phyloP scores from a whole-genome alignment of 164 flowering plant species.

The Hamamelis virginiana region DNA sequence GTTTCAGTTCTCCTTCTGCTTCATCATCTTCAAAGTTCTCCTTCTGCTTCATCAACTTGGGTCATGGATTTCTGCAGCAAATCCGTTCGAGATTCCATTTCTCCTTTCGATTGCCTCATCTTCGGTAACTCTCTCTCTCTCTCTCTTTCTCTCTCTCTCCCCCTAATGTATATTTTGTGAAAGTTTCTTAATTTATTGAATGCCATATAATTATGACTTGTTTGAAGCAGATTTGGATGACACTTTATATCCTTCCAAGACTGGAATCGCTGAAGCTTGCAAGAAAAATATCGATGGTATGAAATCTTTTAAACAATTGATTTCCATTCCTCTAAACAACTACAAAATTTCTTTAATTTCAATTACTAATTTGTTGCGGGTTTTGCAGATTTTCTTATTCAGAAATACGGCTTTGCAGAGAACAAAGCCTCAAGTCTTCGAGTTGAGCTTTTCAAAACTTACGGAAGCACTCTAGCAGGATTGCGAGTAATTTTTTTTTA shows the following conservation, averaged over 20 bases:
- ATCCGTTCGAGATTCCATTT: slow-evolving; percentile 18
- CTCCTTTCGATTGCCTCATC: slow-evolving; percentile 53
- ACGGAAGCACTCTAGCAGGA: slow-evolving; percentile 96
- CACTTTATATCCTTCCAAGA: slow-evolving; percentile 63
- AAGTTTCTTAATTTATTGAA: not conserved
- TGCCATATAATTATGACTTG: not conserved
- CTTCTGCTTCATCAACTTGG: no score
- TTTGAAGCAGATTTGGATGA: slow-evolving; percentile 79
- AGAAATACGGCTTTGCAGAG: slow-evolving; percentile 60
- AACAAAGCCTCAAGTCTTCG: slow-evolving; percentile 58
- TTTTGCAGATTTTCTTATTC: slow-evolving; percentile 62
- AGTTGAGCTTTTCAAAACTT: slow-evolving; percentile 67
- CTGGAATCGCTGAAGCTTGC: slow-evolving; percentile 57
- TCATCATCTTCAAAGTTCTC: not conserved
- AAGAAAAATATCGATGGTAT: slow-evolving; percentile 78
- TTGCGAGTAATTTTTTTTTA: slow-evolving; percentile 53
- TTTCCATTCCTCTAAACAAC: no score
- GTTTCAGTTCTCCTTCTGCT: not conserved
- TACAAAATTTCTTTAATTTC: no score
- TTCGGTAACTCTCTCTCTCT: slow-evolving; percentile 41
- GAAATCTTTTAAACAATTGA: not conserved
- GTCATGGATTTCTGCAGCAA: slow-evolving; percentile 39
- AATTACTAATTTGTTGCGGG: not conserved
- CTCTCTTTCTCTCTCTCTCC: not conserved
- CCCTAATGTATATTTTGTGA: not conserved